A percentile compares a stretch with the other conserved stretches of the same genome.
phyloP scores from a whole-genome alignment of 2,329 filamentous ascomycete genomes.

The Elsinoe perseae region DNA sequence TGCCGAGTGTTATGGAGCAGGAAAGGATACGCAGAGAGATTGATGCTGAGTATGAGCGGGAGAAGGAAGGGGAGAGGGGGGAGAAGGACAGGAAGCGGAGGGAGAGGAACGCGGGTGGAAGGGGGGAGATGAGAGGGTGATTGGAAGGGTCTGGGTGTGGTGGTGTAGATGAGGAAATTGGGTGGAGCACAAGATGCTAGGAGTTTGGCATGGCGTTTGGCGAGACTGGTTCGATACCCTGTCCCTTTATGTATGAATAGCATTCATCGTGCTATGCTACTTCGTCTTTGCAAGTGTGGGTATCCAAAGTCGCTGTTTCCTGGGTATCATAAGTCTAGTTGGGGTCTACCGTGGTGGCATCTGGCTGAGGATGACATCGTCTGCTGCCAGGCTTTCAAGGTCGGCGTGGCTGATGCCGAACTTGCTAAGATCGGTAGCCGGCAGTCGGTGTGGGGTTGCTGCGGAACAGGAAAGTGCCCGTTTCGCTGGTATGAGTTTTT shows the following conservation, averaged over 20 bases:
- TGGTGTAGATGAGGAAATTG: neutral
- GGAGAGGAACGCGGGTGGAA: conserved; percentile 40
- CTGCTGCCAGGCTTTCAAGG: conserved; percentile 29
- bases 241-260: neutral
- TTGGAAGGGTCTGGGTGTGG: neutral
- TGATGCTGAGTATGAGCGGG: conserved; percentile 56
- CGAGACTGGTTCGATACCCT: conserved; percentile 6
- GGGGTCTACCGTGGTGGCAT: neutral
- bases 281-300: neutral
- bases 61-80: conserved; percentile 46
- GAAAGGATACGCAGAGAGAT: conserved; percentile 56
- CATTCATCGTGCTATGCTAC: neutral
- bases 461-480: too few species aligned
- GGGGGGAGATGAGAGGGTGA: conserved; percentile 33
- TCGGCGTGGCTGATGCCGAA: conserved; percentile 27
- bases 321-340: neutral
- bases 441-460: too few species aligned
- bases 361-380: conserved; percentile 31
- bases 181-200: neutral
- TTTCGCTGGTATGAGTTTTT: neutral
- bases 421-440: conserved; percentile 5
- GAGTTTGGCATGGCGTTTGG: conserved; percentile 2
- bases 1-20: conserved; percentile 63
- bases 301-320: neutral
- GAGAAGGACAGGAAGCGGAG: conserved; percentile 34